phyloP scores from a whole-genome alignment of 2,329 filamentous ascomycete genomes.

The Fusarium torulosum region DNA sequence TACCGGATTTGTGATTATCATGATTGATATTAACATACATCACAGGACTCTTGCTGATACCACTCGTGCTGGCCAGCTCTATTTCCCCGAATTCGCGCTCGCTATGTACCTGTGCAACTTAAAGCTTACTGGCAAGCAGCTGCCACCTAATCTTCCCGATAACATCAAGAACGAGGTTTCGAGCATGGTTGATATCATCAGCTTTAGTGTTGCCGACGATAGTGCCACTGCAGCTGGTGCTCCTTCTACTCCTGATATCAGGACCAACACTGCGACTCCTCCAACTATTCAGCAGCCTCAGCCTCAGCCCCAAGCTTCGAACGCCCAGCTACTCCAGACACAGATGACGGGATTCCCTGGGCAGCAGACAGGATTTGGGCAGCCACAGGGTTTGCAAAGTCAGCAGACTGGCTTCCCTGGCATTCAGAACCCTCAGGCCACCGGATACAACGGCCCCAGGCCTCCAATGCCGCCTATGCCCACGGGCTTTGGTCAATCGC shows the following conservation, averaged over 20 bases:
- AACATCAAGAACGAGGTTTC: conserved; percentile 96
- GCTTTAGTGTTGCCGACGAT: conserved; percentile 89
- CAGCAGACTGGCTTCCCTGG: conserved; percentile 79
- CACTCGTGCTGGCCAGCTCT: conserved; percentile 93
- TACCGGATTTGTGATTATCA: not conserved
- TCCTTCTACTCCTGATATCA: conserved; percentile 72
- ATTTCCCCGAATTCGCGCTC: conserved; percentile 97
- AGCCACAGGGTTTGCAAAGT: conserved; percentile 70
- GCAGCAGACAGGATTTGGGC: conserved; percentile 69
- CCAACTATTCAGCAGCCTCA: conserved; percentile 76
- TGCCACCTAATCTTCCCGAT: conserved; percentile 82
- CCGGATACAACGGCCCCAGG: conserved; percentile 86
- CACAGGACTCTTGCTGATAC: conserved; percentile 90
- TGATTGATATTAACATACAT: conserved; percentile 26
- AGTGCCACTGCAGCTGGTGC: conserved; percentile 64
- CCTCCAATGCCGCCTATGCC: conserved; percentile 89
- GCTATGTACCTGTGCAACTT: conserved; percentile 99
- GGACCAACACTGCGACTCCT: conserved; percentile 62
- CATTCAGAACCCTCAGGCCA: conserved; percentile 73
- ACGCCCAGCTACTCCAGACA: conserved; percentile 70
- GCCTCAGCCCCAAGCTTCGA: conserved; percentile 81
- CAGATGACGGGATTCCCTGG: conserved; percentile 78
- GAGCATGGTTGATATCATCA: conserved; percentile 99
- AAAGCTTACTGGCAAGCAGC: conserved; percentile 85
- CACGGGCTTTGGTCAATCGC: conserved; percentile 66